These are phyloP conservation scores for Neonectria faginata DNA, from an alignment of 2,329 filamentous ascomycete genomes.

Conservation along the genomic window DNA sequence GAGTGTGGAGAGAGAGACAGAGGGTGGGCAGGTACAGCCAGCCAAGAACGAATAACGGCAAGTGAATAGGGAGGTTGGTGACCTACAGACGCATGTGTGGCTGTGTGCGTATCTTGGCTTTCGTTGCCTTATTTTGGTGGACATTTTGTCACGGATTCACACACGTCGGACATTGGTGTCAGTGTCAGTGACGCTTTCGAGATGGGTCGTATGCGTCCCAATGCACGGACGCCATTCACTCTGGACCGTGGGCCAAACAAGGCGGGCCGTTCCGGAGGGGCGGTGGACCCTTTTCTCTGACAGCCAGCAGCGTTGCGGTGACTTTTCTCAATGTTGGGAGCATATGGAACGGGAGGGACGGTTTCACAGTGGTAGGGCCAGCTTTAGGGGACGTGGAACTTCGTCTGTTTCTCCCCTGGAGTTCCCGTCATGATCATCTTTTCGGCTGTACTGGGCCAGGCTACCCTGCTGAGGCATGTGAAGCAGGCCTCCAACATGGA, in stretches of 20 bases:
- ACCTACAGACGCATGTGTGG: background rate
- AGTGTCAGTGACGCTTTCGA: background rate
- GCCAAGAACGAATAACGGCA: background rate
- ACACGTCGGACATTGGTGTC: background rate
- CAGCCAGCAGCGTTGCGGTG: background rate
- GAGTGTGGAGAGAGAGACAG: slow-evolving; percentile 1
- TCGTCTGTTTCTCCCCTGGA: background rate
- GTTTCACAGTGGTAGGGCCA: background rate
- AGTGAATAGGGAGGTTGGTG: background rate
- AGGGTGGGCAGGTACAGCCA: background rate
- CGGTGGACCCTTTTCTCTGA: slow-evolving; percentile 18
- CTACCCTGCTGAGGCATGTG: background rate
- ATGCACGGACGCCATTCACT: slow-evolving; percentile 3
- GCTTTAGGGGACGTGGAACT: no score
- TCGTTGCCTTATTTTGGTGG: background rate
- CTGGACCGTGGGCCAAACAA: slow-evolving; percentile 15
- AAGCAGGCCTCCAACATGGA: background rate
- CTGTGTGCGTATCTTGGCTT: background rate
- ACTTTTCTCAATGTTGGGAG: background rate
- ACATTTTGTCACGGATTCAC: slow-evolving; percentile 1
- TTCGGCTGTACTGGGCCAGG: background rate
- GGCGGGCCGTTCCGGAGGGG: slow-evolving; percentile 44
- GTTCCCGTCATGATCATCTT: no score
- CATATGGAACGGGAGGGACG: background rate
- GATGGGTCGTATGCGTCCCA: background rate